Conservation (phyloP, 345 rosid genomes). For the Populus nigra region DNA sequence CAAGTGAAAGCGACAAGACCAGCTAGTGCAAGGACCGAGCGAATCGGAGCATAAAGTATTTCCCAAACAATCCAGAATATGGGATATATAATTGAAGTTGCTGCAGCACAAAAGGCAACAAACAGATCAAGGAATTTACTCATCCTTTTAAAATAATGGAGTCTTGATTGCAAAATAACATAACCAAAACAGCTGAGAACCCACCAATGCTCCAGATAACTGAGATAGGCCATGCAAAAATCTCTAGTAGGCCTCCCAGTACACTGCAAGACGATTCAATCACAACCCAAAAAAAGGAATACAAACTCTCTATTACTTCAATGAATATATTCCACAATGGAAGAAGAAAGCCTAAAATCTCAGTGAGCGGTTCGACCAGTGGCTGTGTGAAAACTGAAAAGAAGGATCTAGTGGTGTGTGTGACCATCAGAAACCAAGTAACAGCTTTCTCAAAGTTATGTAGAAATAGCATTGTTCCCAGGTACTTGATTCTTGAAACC, state of each 20-base stretch:
- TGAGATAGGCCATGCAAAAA: constrained; percentile 63
- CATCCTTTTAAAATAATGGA: constrained; percentile 1
- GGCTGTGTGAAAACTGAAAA: constrained; percentile 60
- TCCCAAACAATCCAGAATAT: constrained; percentile 66
- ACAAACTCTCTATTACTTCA: constrained; percentile 47
- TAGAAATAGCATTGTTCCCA: constrained; percentile 97
- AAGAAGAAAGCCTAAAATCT: constrained; percentile 42
- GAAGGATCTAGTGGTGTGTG: constrained; percentile 55
- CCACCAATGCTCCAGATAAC: constrained; percentile 62
- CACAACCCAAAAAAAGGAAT: constrained; percentile 47
- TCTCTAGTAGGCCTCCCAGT: constrained; percentile 46
- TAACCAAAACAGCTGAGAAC: constrained; percentile 14
- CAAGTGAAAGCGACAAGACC: constrained; percentile 44
- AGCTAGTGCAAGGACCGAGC: constrained; percentile 51
- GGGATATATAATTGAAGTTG: constrained; percentile 54
- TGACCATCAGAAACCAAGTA: constrained; percentile 55
- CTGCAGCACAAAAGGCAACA: constrained; percentile 39
- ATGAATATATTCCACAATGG: constrained; percentile 63
- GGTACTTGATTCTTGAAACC: constrained; percentile 88
- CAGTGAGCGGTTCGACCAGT: constrained; percentile 49
- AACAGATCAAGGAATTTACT: constrained; percentile 7
- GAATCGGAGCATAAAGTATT: constrained; percentile 60
- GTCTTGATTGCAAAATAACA: not conserved
- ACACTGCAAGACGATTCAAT: constrained; percentile 45
- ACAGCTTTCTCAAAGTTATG: constrained; percentile 88